Conservation (phyloP, 2,329 filamentous ascomycete species). For the Ilyonectria sp. region DNA sequence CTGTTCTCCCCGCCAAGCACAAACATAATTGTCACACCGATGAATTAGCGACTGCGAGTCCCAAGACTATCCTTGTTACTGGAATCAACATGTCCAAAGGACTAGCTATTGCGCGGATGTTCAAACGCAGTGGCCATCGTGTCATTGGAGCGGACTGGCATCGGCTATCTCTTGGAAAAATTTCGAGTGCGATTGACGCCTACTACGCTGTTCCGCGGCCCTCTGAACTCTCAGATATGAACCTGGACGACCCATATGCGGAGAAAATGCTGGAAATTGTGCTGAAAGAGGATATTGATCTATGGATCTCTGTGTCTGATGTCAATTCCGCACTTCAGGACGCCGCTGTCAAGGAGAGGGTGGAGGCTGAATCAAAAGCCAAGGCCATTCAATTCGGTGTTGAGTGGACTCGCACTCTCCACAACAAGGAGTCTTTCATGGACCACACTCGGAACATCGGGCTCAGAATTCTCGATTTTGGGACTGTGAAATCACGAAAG, state of each 20-base stretch:
- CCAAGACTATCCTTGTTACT: constrained; percentile 75
- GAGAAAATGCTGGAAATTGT: constrained; percentile 72
- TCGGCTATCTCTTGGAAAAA: constrained; percentile 66
- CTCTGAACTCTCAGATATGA: constrained; percentile 26
- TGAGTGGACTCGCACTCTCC: constrained; percentile 69
- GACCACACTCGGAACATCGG: constrained; percentile 68
- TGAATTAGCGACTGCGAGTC: no score
- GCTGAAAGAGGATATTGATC: constrained; percentile 71
- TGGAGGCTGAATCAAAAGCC: constrained; percentile 72
- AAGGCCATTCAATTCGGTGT: constrained; percentile 75
- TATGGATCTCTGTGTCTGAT: constrained; percentile 84
- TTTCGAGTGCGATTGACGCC: constrained; percentile 68
- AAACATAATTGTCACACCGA: neutral
- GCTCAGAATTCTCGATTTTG: constrained; percentile 67
- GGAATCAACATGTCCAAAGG: constrained; percentile 82
- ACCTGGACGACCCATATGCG: constrained; percentile 65
- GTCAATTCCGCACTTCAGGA: constrained; percentile 77
- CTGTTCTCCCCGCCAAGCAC: neutral
- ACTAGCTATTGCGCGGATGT: constrained; percentile 74
- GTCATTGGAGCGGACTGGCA: constrained; percentile 81
- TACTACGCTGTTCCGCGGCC: constrained; percentile 66
- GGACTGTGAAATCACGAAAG: constrained; percentile 66
- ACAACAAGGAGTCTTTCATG: constrained; percentile 78
- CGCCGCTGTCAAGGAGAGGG: constrained; percentile 72
- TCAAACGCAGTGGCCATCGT: constrained; percentile 75